Evolutionary conservation across 441 rosid genomes (phyloP), one percentile per base, ranked within the genome.

Genomic region (Populus hybrid): DNA sequence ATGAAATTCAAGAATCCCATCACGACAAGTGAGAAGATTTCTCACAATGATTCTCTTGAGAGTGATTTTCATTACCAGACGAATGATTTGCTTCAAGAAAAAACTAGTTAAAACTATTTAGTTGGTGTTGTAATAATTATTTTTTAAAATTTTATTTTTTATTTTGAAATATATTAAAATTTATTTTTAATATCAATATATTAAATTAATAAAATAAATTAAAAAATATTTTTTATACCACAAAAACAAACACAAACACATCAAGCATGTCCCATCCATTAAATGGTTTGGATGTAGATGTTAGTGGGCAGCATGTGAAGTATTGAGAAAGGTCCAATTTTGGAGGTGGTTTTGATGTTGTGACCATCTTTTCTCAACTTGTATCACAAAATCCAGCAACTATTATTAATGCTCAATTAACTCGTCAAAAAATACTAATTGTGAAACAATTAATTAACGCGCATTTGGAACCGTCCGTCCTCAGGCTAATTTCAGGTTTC

Each of bases 241-340:
- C 8, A 34, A 6, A 34, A 1, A 34, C 8, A 34, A 34, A 5
- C 8, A 34, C 8, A 34, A 34, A 5, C 8, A 34, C 8, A 6
- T 34, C 36, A 34, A 34, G 36, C 1, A 5, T 6, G 36, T 34
- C 36, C 83, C 88, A 18, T 80, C 84, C 86, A 85, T 81, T 85
- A 72, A 87, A 83, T 87, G 80, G 77, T 67, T 76, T 10, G 50
- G 89, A 84, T 78, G 86, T 81, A 72, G 85, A 84, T 85, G 85
- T 76, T 80, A 85, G 85, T 87, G 89, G 89, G 85, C 85, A 82
- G 50, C 91, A 88, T 84, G 92, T 86, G 89, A 83, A 57, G 77
- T 71, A 73, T 83, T 84, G 79, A 81, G 77, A 72, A 76, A 82
- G 90, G 87, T 70, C 91, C 89, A 82, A 82, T 84, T 11, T 12